Conservation (phyloP, 1,139 yeast species). For the Zygoascus sp. region DNA sequence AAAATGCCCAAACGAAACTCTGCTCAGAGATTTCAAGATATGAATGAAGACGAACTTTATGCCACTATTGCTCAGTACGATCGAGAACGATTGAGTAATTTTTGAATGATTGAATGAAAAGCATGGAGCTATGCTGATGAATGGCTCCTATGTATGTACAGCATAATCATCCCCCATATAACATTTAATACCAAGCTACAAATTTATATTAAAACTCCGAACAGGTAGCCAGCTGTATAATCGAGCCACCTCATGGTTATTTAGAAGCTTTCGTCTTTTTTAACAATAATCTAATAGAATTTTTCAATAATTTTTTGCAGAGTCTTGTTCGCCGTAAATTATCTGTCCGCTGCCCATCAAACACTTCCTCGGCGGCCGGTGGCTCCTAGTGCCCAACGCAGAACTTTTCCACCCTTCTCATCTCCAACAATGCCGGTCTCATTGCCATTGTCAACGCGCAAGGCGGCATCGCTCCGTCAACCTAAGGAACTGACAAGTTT, state of each 20-base stretch:
- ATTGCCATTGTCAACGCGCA: constrained; percentile 28
- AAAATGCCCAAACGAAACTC: background rate
- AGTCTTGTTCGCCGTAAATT: too few relatives aligned
- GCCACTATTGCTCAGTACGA: constrained; percentile 20
- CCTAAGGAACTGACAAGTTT: constrained; percentile 67
- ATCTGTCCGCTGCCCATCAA: too few relatives aligned
- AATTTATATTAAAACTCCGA: too few relatives aligned
- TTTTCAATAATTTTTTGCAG: too few relatives aligned
- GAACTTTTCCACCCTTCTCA: background rate
- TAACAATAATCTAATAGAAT: too few relatives aligned
- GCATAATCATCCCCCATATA: background rate
- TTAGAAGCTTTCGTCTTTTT: too few relatives aligned
- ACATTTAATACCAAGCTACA: background rate
- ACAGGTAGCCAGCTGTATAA: too few relatives aligned
- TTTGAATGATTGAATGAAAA: background rate
- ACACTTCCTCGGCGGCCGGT: too few relatives aligned
- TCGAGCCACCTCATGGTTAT: too few relatives aligned
- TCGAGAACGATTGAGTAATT: constrained; percentile 18
- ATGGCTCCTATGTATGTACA: background rate
- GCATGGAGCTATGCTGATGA: background rate
- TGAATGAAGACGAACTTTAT: constrained; percentile 9
- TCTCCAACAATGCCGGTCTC: constrained; percentile 5
- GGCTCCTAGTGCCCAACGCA: background rate
- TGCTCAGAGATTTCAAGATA: constrained; percentile 6
- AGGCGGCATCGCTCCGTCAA: constrained; percentile 46